These are phyloP conservation scores for Gardenia jasminoides DNA, from an alignment of 257 asterid genomes.

Conservation along the genomic window DNA sequence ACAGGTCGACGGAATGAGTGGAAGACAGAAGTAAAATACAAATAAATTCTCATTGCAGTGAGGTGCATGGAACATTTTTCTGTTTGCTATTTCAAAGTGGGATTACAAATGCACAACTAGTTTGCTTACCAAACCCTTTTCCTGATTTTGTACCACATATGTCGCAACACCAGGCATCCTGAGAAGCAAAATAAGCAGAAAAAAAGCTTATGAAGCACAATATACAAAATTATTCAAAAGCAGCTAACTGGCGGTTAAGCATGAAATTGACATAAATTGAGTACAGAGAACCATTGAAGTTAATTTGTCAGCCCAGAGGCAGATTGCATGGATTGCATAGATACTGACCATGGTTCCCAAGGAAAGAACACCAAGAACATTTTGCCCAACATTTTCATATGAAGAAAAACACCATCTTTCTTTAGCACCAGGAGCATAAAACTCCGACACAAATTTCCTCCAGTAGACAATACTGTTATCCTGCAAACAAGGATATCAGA, in stretches of 20 bases:
- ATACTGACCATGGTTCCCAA: conserved; percentile 46
- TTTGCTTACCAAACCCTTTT: conserved; percentile 57
- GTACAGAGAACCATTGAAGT: background rate
- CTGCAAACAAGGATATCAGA: conserved; percentile 25
- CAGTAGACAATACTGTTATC: conserved; percentile 47
- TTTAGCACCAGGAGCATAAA: conserved; percentile 51
- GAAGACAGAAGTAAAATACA: background rate
- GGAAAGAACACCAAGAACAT: conserved; percentile 35
- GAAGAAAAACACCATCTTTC: conserved; percentile 65
- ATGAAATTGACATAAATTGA: background rate
- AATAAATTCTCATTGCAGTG: background rate
- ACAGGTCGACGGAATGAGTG: background rate
- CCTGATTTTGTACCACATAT: conserved; percentile 54
- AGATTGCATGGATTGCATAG: conserved; percentile 2
- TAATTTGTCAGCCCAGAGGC: background rate
- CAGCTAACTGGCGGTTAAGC: background rate
- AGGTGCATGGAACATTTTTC: background rate
- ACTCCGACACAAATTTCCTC: conserved; percentile 56
- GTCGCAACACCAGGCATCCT: conserved; percentile 56
- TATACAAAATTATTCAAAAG: background rate
- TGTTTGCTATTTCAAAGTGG: background rate
- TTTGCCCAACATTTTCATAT: conserved; percentile 38
- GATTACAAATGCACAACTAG: background rate
- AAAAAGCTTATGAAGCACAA: background rate
- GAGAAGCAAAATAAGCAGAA: conserved; percentile 22